Base-by-base conservation (phyloP, 192 early-diverging fungal species). In the Coemansia reversa region DNA sequence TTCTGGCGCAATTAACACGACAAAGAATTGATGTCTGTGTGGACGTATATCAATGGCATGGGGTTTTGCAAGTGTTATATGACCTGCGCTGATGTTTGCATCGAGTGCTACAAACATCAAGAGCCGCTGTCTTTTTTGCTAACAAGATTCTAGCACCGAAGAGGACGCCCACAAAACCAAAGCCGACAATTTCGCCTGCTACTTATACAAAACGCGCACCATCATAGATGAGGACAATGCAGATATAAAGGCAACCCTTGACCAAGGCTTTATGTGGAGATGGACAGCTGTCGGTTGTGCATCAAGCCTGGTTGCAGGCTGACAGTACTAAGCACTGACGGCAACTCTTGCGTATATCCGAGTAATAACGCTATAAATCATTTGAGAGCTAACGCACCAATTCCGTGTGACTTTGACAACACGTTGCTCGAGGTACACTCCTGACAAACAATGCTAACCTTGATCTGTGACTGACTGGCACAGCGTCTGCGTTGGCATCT, bases 21-120 rank as follows among this genome's bases (percentile, higher is more conserved):
- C 71, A 33, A 79, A 74, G 23, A 84, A 49, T 85, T 74, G 4
- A 74, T 81, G 11, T 84, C 88, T 59, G 76, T 82, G 28, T 88
- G 87, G 88, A 62, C 85, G 18, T 90, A 87, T 87, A 84, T 88
- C 76, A 90, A 86, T 32, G 81, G 76, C 14, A 53, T 84, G 28
- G 88, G 86, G 6, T 79, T 84, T 60, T 82, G 88, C 58, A 85
- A 88, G 62, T 83, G 83, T 60, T 90, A 88, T 73, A 85, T 86
- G 79, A 87, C 84, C 78, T 88, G 87, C 48, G 86, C 85, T 33
- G 88, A 90, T 39, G 71, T 90, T 48, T 66, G 68, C 35, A 86
- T 88, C 58, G 62, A 83, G 19, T 75, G 75, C 69, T 80, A 75
- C 50, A 67, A 72, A 22, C 68, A 61, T 29, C 74, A 76, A 62